Conservation (phyloP, 164 flowering plant genomes). For the Dillenia turbinata region DNA sequence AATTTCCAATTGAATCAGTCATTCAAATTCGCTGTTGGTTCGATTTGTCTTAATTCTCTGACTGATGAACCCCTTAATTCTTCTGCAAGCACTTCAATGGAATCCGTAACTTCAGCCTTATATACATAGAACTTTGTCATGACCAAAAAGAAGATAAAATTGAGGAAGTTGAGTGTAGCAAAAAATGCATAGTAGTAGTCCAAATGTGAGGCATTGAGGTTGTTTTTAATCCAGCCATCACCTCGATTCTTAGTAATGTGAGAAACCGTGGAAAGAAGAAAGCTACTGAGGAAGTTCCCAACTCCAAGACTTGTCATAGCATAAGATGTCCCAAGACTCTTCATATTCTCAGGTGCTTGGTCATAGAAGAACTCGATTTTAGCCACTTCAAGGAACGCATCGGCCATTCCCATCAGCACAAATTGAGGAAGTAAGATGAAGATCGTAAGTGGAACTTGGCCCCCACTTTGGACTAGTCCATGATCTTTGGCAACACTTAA, state of each 20-base stretch:
- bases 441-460: slow-evolving; percentile 45
- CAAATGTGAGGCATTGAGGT: slow-evolving; percentile 63
- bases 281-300: slow-evolving; percentile 63
- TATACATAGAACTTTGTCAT: slow-evolving; percentile 45
- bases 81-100: slow-evolving; percentile 39
- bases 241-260: slow-evolving; percentile 37
- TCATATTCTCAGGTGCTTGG: slow-evolving; percentile 71
- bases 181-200: slow-evolving; percentile 61
- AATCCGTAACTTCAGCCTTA: slow-evolving; percentile 58
- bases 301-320: slow-evolving; percentile 43
- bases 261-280: slow-evolving; percentile 54
- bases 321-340: slow-evolving; percentile 72
- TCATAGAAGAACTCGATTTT: slow-evolving; percentile 80
- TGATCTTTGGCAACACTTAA: slow-evolving; percentile 36
- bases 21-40: no score
- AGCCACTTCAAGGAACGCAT: slow-evolving; percentile 60
- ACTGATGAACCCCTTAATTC: slow-evolving; percentile 9
- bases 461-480: slow-evolving; percentile 31
- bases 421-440: slow-evolving; percentile 67
- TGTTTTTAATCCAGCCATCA: slow-evolving; percentile 61
- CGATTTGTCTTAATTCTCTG: no score
- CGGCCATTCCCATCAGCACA: slow-evolving; percentile 63
- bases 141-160: slow-evolving; percentile 45
- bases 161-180: slow-evolving; percentile 39
- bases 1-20: no score